Evolutionary conservation across 495 filamentous ascomycete species (phyloP), one percentile per base, ranked within the genome.

Genomic region (Endocarpon pusillum): DNA sequence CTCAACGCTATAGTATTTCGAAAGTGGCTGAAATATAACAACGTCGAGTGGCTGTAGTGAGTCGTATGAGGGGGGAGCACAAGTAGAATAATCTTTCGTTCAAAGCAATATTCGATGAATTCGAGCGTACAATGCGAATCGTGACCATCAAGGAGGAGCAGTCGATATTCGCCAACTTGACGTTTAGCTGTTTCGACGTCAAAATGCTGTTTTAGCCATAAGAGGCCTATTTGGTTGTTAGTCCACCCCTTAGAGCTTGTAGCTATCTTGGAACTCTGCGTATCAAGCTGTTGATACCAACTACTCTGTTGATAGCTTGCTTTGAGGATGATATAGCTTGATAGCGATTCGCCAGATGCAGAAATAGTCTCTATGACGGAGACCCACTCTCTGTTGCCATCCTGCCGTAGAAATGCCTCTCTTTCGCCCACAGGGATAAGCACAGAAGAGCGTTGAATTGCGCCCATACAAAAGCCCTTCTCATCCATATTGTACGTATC

Each of bases 251-350:
- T 51, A 4, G 32, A 9, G 14, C 20, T 38, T 12, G 23, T 25
- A 8, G 23, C 12, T 8, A 25, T 25, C 8, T 12, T 8, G 8
- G 8, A 25, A 25, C 12, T n/a, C n/a, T n/a, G n/a, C n/a, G n/a
- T n/a, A n/a, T n/a, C 23, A 25, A 8, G 12, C 23, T 25, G 8
- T 25, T 25, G 23, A 25, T 25, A 25, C 23, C 23, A 25, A 0
- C 35, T 27, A 24, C 40, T 34, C 24, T 42, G 23, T 40, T 56
- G 36, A 22, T 41, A 22, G 21, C 51, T 47, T 8, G 38, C 46
- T 41, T 45, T 45, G 30, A 55, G 53, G 22, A 63, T 60, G 37
- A 61, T 51, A 7, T 38, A 39, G 34, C 37, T 37, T 17, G 48
- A 46, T 12, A 59, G 14, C 1, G 28, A 21, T 17, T 15, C 52